A percentile compares a stretch with the other conserved stretches of the same genome.
Evolutionary conservation across 805 yeast species (phyloP).

Genomic region (Metschnikowia gruessii): DNA sequence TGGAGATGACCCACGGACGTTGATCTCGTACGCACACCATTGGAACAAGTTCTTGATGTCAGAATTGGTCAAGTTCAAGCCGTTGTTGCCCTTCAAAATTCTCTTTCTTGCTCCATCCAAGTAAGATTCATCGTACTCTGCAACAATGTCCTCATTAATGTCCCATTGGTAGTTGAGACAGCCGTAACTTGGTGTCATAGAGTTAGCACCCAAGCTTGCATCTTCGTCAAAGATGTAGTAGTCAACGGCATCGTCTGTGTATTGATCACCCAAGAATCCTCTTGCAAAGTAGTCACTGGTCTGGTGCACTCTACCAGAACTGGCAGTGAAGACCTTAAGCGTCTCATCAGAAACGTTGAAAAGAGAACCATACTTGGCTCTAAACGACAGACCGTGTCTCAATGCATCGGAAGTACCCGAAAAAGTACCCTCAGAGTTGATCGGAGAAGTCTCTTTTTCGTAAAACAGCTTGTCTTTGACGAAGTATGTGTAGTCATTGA

Average conservation of each 20-base stretch:
- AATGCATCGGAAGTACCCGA: slow-evolving; percentile 52
- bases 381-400: slow-evolving; percentile 47
- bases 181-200: slow-evolving; percentile 53
- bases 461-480: slow-evolving; percentile 34
- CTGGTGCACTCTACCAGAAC: slow-evolving; percentile 52
- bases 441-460: slow-evolving; percentile 51
- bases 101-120: slow-evolving; percentile 54
- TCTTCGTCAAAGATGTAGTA: slow-evolving; percentile 47
- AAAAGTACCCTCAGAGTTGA: slow-evolving; percentile 43
- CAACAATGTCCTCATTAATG: slow-evolving; percentile 24
- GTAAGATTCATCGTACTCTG: slow-evolving; percentile 40
- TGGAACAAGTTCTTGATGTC: slow-evolving; percentile 56
- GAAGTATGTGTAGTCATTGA: slow-evolving; percentile 53
- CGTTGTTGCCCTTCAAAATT: slow-evolving; percentile 53
- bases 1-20: slow-evolving; percentile 61
- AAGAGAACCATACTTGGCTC: slow-evolving; percentile 48
- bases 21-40: slow-evolving; percentile 74
- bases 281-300: slow-evolving; percentile 55
- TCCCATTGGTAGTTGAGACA: slow-evolving; percentile 38
- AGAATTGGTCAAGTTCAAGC: slow-evolving; percentile 45
- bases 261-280: slow-evolving; percentile 54
- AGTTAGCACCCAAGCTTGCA: slow-evolving; percentile 50
- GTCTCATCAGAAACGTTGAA: slow-evolving; percentile 29
- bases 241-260: slow-evolving; percentile 29
- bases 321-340: slow-evolving; percentile 55